A percentile compares a stretch with the other conserved stretches of the same genome.
These are phyloP conservation scores for Mrakia hoshinonis DNA, from an alignment of 768 basidiomycete species.

Conservation along the genomic window DNA sequence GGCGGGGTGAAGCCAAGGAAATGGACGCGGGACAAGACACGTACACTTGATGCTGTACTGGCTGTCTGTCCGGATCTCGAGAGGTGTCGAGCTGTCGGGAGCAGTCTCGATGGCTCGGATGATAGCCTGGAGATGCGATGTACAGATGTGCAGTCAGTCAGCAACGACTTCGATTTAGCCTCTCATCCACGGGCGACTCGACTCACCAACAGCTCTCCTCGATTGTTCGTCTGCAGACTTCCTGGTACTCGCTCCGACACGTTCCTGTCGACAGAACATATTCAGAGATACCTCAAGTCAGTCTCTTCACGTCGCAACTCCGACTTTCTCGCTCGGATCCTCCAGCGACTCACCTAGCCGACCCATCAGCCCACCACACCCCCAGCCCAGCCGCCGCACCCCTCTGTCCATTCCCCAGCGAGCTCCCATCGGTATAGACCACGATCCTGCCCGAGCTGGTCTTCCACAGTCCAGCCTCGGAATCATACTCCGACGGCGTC, in stretches of 20 bases:
- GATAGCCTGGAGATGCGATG: conserved; percentile 14
- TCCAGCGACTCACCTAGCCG: not conserved
- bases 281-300: not conserved
- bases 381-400: not conserved
- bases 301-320: not conserved
- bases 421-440: conserved; percentile 16
- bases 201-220: conserved; percentile 26
- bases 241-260: conserved; percentile 21
- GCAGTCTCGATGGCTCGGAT: conserved; percentile 24
- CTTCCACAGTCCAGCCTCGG: not conserved
- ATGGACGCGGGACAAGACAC: not conserved
- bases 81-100: conserved; percentile 1
- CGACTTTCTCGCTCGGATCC: too few species aligned
- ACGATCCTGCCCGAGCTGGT: conserved; percentile 4
- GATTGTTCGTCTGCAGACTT: conserved; percentile 24
- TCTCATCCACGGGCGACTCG: not conserved
- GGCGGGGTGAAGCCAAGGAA: too few species aligned
- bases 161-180: not conserved
- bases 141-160: not conserved
- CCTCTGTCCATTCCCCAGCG: not conserved
- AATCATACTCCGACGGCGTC: not conserved
- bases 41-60: conserved; percentile 18
- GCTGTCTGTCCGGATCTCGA: conserved; percentile 27
- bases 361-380: conserved; percentile 6
- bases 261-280: conserved; percentile 1